These are phyloP conservation scores for Penstemon newberryi DNA, from an alignment of 257 asterid species.

Conservation along the genomic window DNA sequence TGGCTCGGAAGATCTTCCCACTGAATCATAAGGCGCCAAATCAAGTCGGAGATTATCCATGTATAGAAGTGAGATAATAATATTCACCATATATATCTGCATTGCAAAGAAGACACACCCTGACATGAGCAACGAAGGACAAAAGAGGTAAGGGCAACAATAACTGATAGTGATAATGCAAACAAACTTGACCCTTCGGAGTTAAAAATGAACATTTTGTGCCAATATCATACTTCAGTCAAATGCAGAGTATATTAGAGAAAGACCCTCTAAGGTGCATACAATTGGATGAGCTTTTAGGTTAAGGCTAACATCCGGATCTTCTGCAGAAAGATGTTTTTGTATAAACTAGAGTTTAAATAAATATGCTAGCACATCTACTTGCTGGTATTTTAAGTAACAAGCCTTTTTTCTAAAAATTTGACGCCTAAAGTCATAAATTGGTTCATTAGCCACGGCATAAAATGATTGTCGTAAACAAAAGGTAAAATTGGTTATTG, in stretches of 20 bases:
- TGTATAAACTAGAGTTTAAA: too few relatives aligned
- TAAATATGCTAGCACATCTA: background rate
- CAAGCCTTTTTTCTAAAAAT: slow-evolving; percentile 10
- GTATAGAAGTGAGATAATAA: slow-evolving; percentile 75
- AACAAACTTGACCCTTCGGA: slow-evolving; percentile 5
- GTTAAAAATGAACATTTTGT: slow-evolving; percentile 1
- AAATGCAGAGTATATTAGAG: background rate
- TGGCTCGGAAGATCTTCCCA: slow-evolving; percentile 48
- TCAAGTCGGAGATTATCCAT: slow-evolving; percentile 77
- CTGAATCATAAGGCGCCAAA: slow-evolving; percentile 50
- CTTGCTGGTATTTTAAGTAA: background rate
- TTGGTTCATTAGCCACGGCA: slow-evolving; percentile 11
- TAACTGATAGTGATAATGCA: background rate
- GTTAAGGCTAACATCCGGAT: slow-evolving; percentile 4
- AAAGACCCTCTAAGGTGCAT: slow-evolving; percentile 14
- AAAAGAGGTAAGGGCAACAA: slow-evolving; percentile 21
- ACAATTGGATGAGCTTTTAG: background rate
- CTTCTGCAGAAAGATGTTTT: background rate
- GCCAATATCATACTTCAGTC: slow-evolving; percentile 16
- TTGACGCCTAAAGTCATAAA: slow-evolving; percentile 15
- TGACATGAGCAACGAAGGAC: slow-evolving; percentile 31
- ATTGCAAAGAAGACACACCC: slow-evolving; percentile 33
- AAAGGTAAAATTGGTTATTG: slow-evolving; percentile 19
- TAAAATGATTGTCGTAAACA: background rate
- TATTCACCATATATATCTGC: slow-evolving; percentile 91